Conservation (phyloP, 2,329 filamentous ascomycete species). For the Ploettnerulaceae sp. region DNA sequence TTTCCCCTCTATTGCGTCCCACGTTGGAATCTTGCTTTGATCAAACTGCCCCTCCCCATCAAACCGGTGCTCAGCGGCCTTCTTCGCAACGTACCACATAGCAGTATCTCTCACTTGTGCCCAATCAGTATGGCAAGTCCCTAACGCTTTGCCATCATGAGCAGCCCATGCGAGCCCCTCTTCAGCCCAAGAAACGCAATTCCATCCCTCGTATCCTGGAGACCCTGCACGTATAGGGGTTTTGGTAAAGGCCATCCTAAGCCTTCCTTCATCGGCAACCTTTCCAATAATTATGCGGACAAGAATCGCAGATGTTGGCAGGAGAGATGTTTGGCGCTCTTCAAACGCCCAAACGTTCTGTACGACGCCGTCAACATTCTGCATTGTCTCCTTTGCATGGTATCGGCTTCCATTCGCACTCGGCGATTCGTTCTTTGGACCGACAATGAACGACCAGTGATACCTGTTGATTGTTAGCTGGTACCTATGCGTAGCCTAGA, state of each 20-base stretch:
- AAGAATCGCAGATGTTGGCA: constrained; percentile 32
- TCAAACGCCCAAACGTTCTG: constrained; percentile 7
- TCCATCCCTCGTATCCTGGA: constrained; percentile 36
- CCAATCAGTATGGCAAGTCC: constrained; percentile 38
- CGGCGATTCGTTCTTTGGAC: constrained; percentile 7
- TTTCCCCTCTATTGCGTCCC: constrained; percentile 4
- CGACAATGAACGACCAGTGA: constrained; percentile 8
- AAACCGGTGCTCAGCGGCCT: constrained; percentile 22
- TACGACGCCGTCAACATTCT: constrained; percentile 6
- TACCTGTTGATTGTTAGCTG: constrained; percentile 6
- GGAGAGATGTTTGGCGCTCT: constrained; percentile 5
- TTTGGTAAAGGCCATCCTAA: constrained; percentile 33
- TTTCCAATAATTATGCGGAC: constrained; percentile 39
- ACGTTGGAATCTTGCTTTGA: constrained; percentile 5
- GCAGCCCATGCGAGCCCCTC: constrained; percentile 33
- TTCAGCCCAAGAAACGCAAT: constrained; percentile 37
- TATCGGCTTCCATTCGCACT: constrained; percentile 6
- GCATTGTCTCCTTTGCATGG: constrained; percentile 7
- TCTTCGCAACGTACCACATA: constrained; percentile 35
- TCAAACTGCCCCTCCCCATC: constrained; percentile 5
- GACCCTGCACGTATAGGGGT: constrained; percentile 30
- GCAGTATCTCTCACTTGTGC: constrained; percentile 33
- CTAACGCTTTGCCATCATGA: constrained; percentile 35
- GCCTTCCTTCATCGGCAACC: constrained; percentile 34
- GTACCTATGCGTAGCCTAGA: neutral